Percentiles rank a stretch among this genome's conserved stretches.
Evolutionary conservation across 73 alveolate species (phyloP).

Genomic region (Paramecium pentaurelia): DNA sequence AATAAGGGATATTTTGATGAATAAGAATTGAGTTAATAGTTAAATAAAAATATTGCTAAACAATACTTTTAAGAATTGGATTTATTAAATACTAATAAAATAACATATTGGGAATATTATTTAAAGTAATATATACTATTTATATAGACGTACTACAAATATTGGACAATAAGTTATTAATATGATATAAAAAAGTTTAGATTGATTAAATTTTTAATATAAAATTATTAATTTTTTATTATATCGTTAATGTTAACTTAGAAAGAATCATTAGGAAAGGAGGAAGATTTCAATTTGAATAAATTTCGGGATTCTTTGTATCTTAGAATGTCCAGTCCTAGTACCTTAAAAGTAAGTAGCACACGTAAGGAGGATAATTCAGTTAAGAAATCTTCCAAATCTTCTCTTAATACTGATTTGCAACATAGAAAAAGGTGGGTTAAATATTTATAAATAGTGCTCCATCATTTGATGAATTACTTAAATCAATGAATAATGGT

Average conservation of each 20-base stretch:
- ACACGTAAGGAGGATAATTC: not conserved
- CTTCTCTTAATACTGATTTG: not conserved
- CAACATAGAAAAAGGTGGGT: not conserved
- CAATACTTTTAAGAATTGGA: not conserved
- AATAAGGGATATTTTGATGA: constrained; percentile 28
- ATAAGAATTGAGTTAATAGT: not conserved
- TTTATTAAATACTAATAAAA: not conserved
- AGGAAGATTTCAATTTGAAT: constrained; percentile 35
- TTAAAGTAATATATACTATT: not conserved
- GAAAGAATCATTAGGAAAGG: not conserved
- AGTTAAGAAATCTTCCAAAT: not conserved
- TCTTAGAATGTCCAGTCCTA: constrained; percentile 2
- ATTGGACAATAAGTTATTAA: not conserved
- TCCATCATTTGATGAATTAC: constrained; percentile 42
- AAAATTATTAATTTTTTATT: not conserved
- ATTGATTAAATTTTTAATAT: not conserved
- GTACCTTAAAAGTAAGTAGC: not conserved
- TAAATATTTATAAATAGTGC: not conserved
- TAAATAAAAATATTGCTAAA: not conserved
- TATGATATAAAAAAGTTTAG: not conserved
- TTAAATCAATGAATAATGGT: not conserved
- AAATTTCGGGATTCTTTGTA: constrained; percentile 16
- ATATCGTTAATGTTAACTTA: not conserved
- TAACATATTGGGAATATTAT: constrained; percentile 21
- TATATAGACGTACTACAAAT: not conserved